Evolutionary conservation across 306 rosid genomes (phyloP).

Genomic region (Malus asiatica): DNA sequence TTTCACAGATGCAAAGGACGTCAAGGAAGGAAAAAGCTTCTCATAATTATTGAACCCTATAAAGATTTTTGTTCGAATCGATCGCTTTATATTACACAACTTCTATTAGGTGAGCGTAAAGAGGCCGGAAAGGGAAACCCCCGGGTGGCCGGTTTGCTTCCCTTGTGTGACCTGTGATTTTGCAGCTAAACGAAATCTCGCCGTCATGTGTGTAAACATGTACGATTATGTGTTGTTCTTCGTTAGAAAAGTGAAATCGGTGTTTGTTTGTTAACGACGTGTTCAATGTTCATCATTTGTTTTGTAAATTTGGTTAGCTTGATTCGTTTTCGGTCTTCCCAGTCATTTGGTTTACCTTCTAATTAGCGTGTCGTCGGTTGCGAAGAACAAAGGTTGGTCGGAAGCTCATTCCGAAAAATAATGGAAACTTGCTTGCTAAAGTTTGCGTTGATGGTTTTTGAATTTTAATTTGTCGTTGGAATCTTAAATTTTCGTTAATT

Average conservation of each 20-base stretch:
- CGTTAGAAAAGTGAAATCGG: neutral
- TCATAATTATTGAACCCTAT: neutral
- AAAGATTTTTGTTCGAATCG: constrained; percentile 12
- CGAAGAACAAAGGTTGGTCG: constrained; percentile 24
- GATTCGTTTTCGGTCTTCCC: neutral
- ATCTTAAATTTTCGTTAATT: neutral
- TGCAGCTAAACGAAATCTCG: constrained; percentile 23
- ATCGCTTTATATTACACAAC: constrained; percentile 25
- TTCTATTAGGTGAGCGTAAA: constrained; percentile 22
- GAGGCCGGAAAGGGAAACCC: neutral
- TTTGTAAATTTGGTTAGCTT: constrained; percentile 6
- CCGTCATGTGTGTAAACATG: constrained; percentile 1
- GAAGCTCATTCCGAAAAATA: constrained; percentile 9
- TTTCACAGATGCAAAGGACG: neutral
- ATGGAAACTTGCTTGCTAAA: neutral
- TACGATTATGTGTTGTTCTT: constrained; percentile 17
- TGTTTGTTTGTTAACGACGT: constrained; percentile 6
- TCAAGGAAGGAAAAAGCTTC: neutral
- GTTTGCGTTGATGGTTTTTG: neutral
- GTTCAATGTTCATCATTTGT: constrained; percentile 8
- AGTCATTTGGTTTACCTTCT: constrained; percentile 6
- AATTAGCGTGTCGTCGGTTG: constrained; percentile 12
- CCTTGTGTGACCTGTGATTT: constrained; percentile 11
- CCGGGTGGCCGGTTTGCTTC: neutral
- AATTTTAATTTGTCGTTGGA: neutral